These are phyloP conservation scores for Zymoseptoria ardabiliae DNA, from an alignment of 2,329 filamentous ascomycete genomes.

Conservation along the genomic window DNA sequence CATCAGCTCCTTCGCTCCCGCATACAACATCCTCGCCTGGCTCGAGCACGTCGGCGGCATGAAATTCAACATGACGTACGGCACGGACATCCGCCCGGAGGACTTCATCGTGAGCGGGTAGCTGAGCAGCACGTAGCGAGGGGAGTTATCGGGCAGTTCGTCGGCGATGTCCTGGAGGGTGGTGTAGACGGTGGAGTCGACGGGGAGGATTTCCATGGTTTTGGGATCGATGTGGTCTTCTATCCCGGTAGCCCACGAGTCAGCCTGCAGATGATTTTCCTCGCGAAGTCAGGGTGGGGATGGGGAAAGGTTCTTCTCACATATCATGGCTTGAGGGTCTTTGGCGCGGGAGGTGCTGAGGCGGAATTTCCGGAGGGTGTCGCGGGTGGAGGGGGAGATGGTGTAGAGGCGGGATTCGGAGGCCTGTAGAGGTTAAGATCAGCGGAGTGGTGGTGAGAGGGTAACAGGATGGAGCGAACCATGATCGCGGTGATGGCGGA, in stretches of 20 bases:
- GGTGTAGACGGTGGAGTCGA: conserved; percentile 73
- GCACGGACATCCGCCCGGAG: conserved; percentile 77
- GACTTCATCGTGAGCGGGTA: conserved; percentile 81
- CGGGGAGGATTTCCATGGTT: conserved; percentile 78
- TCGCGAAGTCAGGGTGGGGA: conserved; percentile 3
- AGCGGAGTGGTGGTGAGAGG: background rate
- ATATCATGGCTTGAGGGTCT: conserved; percentile 85
- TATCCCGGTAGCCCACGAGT: conserved; percentile 6
- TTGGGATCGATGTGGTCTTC: conserved; percentile 84
- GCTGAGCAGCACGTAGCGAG: conserved; percentile 81
- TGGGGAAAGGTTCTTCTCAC: conserved; percentile 58
- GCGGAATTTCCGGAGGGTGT: conserved; percentile 89
- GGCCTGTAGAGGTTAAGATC: conserved; percentile 32
- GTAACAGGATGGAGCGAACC: background rate
- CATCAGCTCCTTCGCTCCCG: conserved; percentile 92
- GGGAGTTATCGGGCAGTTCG: conserved; percentile 85
- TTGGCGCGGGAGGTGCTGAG: conserved; percentile 81
- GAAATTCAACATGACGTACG: conserved; percentile 93
- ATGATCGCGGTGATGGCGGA: background rate
- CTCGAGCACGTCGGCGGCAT: conserved; percentile 85
- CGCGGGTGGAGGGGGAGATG: conserved; percentile 83
- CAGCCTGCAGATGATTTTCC: no score
- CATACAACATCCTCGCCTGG: conserved; percentile 86
- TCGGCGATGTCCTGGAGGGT: conserved; percentile 75
- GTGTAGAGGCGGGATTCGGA: conserved; percentile 88